A percentile compares a stretch with the other conserved stretches of the same genome.
phyloP scores from a whole-genome alignment of 805 yeast species.

The Myxozyma kluyveri region DNA sequence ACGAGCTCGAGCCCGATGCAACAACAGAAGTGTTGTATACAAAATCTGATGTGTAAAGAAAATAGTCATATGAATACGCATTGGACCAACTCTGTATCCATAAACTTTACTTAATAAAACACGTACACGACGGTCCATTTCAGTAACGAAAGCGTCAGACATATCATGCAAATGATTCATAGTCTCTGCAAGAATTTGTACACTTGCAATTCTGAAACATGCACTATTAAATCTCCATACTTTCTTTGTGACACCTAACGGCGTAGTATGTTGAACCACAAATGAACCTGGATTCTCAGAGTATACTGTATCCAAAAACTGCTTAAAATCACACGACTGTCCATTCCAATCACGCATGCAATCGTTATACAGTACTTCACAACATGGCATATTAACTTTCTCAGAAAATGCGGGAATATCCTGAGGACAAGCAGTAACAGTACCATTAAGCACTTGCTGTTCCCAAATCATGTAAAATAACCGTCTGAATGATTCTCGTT shows the following conservation, averaged over 20 bases:
- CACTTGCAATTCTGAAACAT: slow-evolving; percentile 22
- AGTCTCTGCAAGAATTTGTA: slow-evolving; percentile 14
- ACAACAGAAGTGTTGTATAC: slow-evolving; percentile 16
- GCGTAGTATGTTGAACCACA: neutral
- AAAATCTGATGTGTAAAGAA: slow-evolving; percentile 20
- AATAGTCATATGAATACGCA: slow-evolving; percentile 19
- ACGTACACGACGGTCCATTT: slow-evolving; percentile 13
- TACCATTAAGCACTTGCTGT: slow-evolving; percentile 10
- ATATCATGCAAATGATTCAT: slow-evolving; percentile 8
- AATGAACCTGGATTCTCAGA: neutral
- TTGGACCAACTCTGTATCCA: slow-evolving; percentile 14
- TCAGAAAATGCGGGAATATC: slow-evolving; percentile 16
- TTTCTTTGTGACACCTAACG: slow-evolving; percentile 2
- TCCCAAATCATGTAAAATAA: slow-evolving; percentile 19
- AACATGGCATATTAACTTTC: slow-evolving; percentile 19
- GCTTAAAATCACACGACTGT: slow-evolving; percentile 6
- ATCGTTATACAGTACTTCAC: slow-evolving; percentile 14
- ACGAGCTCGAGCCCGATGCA: slow-evolving; percentile 21
- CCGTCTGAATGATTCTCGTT: slow-evolving; percentile 23
- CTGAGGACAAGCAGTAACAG: slow-evolving; percentile 12
- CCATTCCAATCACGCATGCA: slow-evolving; percentile 19
- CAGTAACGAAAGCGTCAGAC: slow-evolving; percentile 15
- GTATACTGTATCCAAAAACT: slow-evolving; percentile 12
- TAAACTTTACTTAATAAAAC: slow-evolving; percentile 9
- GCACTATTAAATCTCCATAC: slow-evolving; percentile 15